Evolutionary conservation across 352 stramenopile genomes (phyloP).

Genomic region (Phytophthora ohioensis): DNA sequence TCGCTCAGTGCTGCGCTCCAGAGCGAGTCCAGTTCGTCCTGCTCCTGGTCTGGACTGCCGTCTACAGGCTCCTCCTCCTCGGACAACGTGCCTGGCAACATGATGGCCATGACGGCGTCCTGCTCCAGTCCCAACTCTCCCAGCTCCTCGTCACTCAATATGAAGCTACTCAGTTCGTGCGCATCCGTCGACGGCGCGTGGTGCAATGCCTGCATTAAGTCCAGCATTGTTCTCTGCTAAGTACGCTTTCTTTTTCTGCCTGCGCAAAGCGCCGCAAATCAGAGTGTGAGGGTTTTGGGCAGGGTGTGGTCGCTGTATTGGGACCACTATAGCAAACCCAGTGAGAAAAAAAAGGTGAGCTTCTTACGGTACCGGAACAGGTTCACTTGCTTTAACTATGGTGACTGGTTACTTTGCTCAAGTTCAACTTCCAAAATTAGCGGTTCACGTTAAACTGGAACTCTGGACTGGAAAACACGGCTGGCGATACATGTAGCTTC

Average conservation of each 20-base stretch:
- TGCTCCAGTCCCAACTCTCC: slow-evolving; percentile 33
- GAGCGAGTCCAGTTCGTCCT: slow-evolving; percentile 40
- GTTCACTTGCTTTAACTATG: slow-evolving; percentile 24
- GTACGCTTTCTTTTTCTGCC: slow-evolving; percentile 9
- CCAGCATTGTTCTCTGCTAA: slow-evolving; percentile 35
- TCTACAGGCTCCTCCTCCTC: slow-evolving; percentile 29
- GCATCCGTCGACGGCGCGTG: slow-evolving; percentile 19
- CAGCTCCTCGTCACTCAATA: slow-evolving; percentile 41
- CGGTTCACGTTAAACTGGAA: slow-evolving; percentile 12
- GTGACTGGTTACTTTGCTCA: slow-evolving; percentile 21
- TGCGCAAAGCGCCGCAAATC: slow-evolving; percentile 21
- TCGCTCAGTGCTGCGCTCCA: slow-evolving; percentile 42
- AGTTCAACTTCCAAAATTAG: slow-evolving; percentile 35
- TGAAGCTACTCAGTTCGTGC: slow-evolving; percentile 34
- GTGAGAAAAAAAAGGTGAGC: slow-evolving; percentile 6
- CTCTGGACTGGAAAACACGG: slow-evolving; percentile 4
- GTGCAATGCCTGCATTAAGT: slow-evolving; percentile 41
- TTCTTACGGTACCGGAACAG: slow-evolving; percentile 12
- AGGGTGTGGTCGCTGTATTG: not conserved
- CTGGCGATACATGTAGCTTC: not conserved
- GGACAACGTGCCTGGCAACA: slow-evolving; percentile 34
- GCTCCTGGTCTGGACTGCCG: slow-evolving; percentile 13
- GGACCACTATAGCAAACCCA: slow-evolving; percentile 3
- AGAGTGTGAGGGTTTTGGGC: slow-evolving; percentile 11
- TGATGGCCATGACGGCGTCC: slow-evolving; percentile 37